Percentiles rank a stretch among this genome's conserved stretches.
Conservation (phyloP, 2,329 filamentous ascomycete species). For the Fusarium sterilihyphosum region DNA sequence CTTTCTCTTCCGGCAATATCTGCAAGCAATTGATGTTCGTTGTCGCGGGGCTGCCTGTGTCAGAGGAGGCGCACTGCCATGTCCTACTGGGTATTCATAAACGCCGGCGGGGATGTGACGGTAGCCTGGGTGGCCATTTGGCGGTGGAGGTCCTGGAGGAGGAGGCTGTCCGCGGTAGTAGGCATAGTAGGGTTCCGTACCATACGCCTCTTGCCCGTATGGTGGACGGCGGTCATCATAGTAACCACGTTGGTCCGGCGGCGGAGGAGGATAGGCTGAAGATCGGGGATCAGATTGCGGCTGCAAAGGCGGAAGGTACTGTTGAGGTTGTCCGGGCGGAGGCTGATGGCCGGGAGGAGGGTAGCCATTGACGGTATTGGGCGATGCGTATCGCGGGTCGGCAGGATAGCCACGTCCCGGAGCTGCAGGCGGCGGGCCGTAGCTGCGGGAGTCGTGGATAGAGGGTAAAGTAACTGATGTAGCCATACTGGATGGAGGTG, state of each 20-base stretch:
- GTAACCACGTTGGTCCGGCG: slow-evolving; percentile 53
- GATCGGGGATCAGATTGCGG: slow-evolving; percentile 48
- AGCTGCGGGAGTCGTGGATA: slow-evolving; percentile 58
- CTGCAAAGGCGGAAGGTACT: slow-evolving; percentile 53
- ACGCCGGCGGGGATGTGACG: slow-evolving; percentile 43
- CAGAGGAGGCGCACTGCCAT: slow-evolving; percentile 50
- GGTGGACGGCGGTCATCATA: slow-evolving; percentile 50
- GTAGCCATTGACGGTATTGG: slow-evolving; percentile 59
- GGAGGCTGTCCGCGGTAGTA: slow-evolving; percentile 41
- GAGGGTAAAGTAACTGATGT: slow-evolving; percentile 59
- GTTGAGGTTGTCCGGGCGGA: slow-evolving; percentile 42
- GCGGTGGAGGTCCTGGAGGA: slow-evolving; percentile 46
- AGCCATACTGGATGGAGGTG: slow-evolving; percentile 52
- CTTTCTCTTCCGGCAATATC: slow-evolving; percentile 70
- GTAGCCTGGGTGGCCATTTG: slow-evolving; percentile 44
- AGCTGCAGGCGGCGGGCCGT: slow-evolving; percentile 46
- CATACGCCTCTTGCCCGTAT: slow-evolving; percentile 49
- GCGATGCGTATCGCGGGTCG: slow-evolving; percentile 55
- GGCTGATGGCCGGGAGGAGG: slow-evolving; percentile 49
- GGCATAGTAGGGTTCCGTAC: slow-evolving; percentile 49
- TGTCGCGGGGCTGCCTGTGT: slow-evolving; percentile 66
- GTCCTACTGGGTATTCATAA: slow-evolving; percentile 48
- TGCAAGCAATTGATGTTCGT: slow-evolving; percentile 68
- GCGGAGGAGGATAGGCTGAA: slow-evolving; percentile 51
- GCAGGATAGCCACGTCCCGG: slow-evolving; percentile 48